Conservation (phyloP, 1,284 basidiomycete species). For the Schizophyllum commune region DNA sequence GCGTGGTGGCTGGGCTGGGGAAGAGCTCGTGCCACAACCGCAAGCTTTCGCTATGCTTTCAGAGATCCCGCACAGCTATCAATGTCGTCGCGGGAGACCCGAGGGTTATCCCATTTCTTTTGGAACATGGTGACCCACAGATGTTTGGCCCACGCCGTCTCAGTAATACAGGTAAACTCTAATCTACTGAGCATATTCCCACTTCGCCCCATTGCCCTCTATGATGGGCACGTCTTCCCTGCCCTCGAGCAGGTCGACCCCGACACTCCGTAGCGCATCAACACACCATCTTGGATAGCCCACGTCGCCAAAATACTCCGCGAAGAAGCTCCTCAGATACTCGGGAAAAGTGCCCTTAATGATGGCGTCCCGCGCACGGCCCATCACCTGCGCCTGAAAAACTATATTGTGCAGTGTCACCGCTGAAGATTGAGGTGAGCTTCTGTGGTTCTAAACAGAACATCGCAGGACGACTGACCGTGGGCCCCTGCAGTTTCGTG, state of each 20-base stretch:
- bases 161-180: too few relatives aligned
- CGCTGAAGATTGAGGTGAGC: constrained; percentile 31
- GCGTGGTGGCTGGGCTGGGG: too few relatives aligned
- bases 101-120: too few relatives aligned
- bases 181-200: constrained; percentile 46
- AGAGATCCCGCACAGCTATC: too few relatives aligned
- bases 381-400: constrained; percentile 80
- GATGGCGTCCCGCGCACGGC: constrained; percentile 70
- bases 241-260: constrained; percentile 64
- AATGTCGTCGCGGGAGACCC: too few relatives aligned
- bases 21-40: too few relatives aligned
- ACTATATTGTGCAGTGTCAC: constrained; percentile 74
- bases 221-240: constrained; percentile 36
- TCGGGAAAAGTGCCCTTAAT: constrained; percentile 66
- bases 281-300: constrained; percentile 82
- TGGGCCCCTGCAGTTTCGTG: constrained; percentile 77
- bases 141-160: too few relatives aligned
- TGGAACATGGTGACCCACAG: too few relatives aligned
- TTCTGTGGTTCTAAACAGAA: constrained; percentile 1
- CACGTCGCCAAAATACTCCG: constrained; percentile 55
- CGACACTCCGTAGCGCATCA: constrained; percentile 67
- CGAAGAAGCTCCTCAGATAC: constrained; percentile 69
- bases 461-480: constrained; percentile 32
- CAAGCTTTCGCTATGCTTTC: too few relatives aligned
- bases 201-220: constrained; percentile 59